Base-by-base conservation (phyloP, 805 yeast genomes). In the Kurtzmaniella cleridarum region DNA sequence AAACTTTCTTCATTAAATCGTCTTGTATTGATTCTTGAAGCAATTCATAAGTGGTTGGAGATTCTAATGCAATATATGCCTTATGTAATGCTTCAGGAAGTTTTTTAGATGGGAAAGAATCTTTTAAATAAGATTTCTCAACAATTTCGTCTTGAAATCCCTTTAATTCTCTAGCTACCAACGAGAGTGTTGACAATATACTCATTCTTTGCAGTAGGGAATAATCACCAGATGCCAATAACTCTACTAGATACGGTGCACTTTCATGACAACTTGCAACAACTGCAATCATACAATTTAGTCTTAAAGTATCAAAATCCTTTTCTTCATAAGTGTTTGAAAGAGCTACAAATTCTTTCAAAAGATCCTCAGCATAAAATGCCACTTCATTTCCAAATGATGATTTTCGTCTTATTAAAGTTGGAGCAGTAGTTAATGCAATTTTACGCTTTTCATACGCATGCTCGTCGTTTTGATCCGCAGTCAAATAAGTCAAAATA, bases 141-240 rank as follows among this genome's bases (percentile, higher is more conserved):
- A 69, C 69, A 0, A 49, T 44, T 1, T 55, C 66, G 53, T 82
- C 91, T 3, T 71, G 68, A 24, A 68, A 56, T 0, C 89, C 91
- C 32, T 83, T 65, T 8, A 89, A 64, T 45, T 84, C 88, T 43
- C 95, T 60, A 0, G 89, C 87, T 2, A 85, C 76, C 17, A 89
- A 60, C 0, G 90, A 81, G 10, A 87, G 53, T 0, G 85, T 64
- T 3, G 90, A 76, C 14, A 93, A 57, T 7, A 90, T 66, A 23
- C 76, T 62, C 61, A 90, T 68, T 35, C 98, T 60, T 43, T 82
- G 90, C 44, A 84, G 93, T 14, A 93, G 56, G 0, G 95, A 87
- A 44, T 83, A 78, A 51, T 91, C 98, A 0, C 90, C 89, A 0
- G 73, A 67, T 27, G 77, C 63, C 13, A 89, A 62, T 13, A 81